Base-by-base conservation (phyloP, 2,329 filamentous ascomycete genomes). In the Hymenoscyphus albidus region DNA sequence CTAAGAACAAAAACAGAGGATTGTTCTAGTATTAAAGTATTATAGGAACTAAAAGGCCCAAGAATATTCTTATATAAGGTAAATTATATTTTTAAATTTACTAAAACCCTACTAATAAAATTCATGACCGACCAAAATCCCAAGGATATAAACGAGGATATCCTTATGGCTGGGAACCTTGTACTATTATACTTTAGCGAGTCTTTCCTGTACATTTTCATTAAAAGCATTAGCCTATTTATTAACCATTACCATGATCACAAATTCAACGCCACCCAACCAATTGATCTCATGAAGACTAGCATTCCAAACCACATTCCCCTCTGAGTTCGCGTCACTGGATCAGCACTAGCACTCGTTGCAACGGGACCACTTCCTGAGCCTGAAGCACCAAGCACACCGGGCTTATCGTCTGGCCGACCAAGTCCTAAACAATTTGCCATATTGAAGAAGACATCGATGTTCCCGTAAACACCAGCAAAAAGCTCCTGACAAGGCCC, bases 401-500 rank as follows among this genome's bases (percentile, higher is more conserved):
- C 68, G 1, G 67, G 68, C 5, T 54, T 60, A 31, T 67, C 69
- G 57, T 61, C 65, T 1, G 60, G 18, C 18, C 68, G 64, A n/a
- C 65, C 70, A 27, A 73, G 69, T 32, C 72, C 70, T 18, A 73
- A 61, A 59, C 71, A 73, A 42, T 70, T 69, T 0, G 71, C 72
- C 67, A 92, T 90, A 76, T 88, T 87, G 78, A 87, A 92, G 72
- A 92, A 92, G 69, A 92, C 80, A 68, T 92, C 89, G 57, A 91
- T 83, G 73, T 87, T 90, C 76, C 81, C 86, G 70, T 87, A 91
- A 3, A 88, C 84, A 63, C 90, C 89, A 4, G 87, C 85, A 74
- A 95, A 95, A 14, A 83, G 78, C 71, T 91, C 88, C 76, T 92
- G 88, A 78, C 91, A 94, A 5, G 91, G 91, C 0, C 91, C 91